These are phyloP conservation scores for Sphagnum fallax DNA, from an alignment of 228 moss, liverwort and hornwort species.

Conservation along the genomic window DNA sequence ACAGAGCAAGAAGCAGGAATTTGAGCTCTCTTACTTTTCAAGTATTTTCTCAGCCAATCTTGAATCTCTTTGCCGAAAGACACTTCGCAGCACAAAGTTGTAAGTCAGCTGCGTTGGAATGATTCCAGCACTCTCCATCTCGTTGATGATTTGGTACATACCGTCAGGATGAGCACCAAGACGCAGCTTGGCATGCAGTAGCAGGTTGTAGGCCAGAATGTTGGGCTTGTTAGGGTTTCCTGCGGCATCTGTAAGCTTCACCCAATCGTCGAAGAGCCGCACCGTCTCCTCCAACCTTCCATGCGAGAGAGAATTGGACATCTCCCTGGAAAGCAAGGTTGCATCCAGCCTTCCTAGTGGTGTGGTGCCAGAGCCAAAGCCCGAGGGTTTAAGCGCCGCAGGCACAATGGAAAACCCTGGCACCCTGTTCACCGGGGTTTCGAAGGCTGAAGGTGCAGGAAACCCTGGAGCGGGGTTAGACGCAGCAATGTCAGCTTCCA, in stretches of 20 bases:
- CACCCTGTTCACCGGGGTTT: conserved; percentile 25
- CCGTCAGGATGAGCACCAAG: conserved; percentile 55
- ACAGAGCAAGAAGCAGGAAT: too few relatives aligned
- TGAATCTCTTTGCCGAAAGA: conserved; percentile 79
- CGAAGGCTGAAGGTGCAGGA: conserved; percentile 26
- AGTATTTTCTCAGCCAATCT: conserved; percentile 61
- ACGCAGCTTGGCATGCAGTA: conserved; percentile 83
- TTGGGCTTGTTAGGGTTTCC: conserved; percentile 59
- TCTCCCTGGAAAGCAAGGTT: conserved; percentile 52
- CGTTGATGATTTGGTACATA: conserved; percentile 53
- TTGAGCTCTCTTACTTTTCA: conserved; percentile 26
- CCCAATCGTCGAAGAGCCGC: conserved; percentile 82
- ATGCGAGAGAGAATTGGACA: conserved; percentile 73
- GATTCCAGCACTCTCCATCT: conserved; percentile 66
- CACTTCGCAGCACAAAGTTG: conserved; percentile 76
- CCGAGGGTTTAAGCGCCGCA: conserved; percentile 40
- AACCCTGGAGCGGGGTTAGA: conserved; percentile 40
- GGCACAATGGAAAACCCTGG: conserved; percentile 61
- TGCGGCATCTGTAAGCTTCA: conserved; percentile 55
- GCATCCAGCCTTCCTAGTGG: conserved; percentile 39
- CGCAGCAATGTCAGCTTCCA: conserved; percentile 46
- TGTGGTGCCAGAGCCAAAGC: conserved; percentile 23
- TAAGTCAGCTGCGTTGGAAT: conserved; percentile 66
- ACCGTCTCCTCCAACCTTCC: conserved; percentile 75
- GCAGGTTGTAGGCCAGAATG: conserved; percentile 64